phyloP scores from a whole-genome alignment of 768 basidiomycete species.

The Suillus luteus region DNA sequence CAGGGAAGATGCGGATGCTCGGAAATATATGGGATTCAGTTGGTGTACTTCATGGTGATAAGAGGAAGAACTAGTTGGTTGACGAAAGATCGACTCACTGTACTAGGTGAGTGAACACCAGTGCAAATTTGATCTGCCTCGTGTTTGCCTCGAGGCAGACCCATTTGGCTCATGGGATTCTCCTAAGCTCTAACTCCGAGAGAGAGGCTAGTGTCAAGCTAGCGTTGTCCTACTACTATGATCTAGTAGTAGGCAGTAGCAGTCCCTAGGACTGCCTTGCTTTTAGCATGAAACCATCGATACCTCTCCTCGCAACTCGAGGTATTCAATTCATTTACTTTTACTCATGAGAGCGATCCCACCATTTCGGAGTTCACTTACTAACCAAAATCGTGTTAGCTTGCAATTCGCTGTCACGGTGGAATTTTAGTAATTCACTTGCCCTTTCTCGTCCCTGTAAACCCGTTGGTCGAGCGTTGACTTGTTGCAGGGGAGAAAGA shows the following conservation, averaged over 20 bases:
- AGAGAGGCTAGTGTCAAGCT: too few relatives aligned
- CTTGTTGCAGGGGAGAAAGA: too few relatives aligned
- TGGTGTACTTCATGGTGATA: slow-evolving; percentile 6
- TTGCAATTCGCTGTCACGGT: not conserved
- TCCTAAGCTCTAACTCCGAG: not conserved
- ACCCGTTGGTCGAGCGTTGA: too few relatives aligned
- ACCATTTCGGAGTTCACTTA: not conserved
- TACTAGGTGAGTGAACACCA: not conserved
- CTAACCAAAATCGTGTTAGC: not conserved
- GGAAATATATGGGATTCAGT: not conserved
- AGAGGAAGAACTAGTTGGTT: slow-evolving; percentile 1
- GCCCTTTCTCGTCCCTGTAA: not conserved
- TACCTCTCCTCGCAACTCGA: too few relatives aligned
- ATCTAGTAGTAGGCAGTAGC: too few relatives aligned
- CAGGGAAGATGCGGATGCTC: slow-evolving; percentile 26
- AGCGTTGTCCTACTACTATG: too few relatives aligned
- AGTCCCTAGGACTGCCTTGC: too few relatives aligned
- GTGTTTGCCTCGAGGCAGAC: slow-evolving; percentile 28
- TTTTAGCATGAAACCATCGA: too few relatives aligned
- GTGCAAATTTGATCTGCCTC: slow-evolving; percentile 22
- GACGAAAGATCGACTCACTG: not conserved
- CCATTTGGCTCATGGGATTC: slow-evolving; percentile 10
- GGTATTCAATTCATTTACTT: too few relatives aligned
- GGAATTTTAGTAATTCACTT: not conserved
- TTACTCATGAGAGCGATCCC: not conserved